Evolutionary conservation across 208 protist species (phyloP).

Genomic region (Trypanosoma rangeli): DNA sequence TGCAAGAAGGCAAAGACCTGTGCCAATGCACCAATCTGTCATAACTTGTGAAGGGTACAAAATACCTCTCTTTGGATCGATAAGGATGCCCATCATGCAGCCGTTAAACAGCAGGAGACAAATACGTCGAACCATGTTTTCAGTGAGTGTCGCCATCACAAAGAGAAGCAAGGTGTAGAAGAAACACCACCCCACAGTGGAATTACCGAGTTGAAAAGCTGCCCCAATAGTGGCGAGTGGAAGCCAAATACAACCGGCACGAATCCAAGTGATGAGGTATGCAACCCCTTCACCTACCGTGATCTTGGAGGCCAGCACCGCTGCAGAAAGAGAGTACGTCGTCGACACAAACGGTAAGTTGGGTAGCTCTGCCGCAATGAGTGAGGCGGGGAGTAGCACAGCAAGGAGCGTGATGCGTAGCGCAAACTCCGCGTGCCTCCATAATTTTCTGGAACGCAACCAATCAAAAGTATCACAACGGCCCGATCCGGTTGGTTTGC

Average conservation of each 20-base stretch:
- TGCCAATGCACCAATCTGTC: conserved; percentile 87
- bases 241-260: conserved; percentile 76
- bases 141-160: conserved; percentile 79
- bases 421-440: conserved; percentile 79
- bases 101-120: conserved; percentile 89
- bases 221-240: conserved; percentile 71
- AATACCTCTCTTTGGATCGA: conserved; percentile 28
- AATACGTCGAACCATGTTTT: conserved; percentile 68
- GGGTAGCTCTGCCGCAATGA: conserved; percentile 57
- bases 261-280: conserved; percentile 74
- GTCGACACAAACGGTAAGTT: conserved; percentile 65
- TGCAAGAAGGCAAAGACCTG: conserved; percentile 58
- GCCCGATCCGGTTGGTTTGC: conserved; percentile 17
- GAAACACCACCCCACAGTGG: conserved; percentile 67
- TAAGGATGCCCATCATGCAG: conserved; percentile 71
- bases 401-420: conserved; percentile 64
- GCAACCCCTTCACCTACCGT: conserved; percentile 71
- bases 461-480: conserved; percentile 65
- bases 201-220: conserved; percentile 48
- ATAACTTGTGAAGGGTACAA: conserved; percentile 77
- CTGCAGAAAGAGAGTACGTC: conserved; percentile 62
- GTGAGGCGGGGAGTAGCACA: conserved; percentile 54
- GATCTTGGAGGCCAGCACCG: conserved; percentile 61
- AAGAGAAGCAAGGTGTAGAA: conserved; percentile 80
- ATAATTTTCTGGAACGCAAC: conserved; percentile 65